Base-by-base conservation (phyloP, 495 filamentous ascomycete genomes). In the Viridothelium virens region DNA sequence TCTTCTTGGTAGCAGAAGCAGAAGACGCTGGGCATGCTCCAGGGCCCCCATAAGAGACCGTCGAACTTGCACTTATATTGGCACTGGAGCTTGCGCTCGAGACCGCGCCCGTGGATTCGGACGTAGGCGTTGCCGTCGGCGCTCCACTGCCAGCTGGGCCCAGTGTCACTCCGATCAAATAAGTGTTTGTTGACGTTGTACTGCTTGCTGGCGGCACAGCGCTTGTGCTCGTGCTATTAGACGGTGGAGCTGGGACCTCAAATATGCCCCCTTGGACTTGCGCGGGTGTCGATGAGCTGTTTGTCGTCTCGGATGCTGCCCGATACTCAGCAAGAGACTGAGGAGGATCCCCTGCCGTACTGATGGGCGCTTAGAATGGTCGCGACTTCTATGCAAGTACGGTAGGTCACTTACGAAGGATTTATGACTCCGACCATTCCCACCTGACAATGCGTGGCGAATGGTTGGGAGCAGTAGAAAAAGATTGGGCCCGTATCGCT, bases 341-440 rank as follows among this genome's bases (percentile, higher is more conserved):
- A 14, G 53, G 53, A 36, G 53, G 53, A 59, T 59, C 53, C 25
- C 53, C 53, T 59, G 53, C 53, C 11, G 53, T 59, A 7, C 53
- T 59, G 53, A 36, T 34, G 31, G 11, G 36, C 7, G 5, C 7
- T 59, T 59, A 59, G 53, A 33, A 7, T 14, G 7, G 14, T 44
- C 7, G 14, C 14, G 48, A 7, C 31, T 59, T 33, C 5, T 18
- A 9, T 18, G 14, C 16, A 10, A 41, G 36, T 14, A 46, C 10
- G 39, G 3, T 10, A n/a, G 36, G 38, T 38, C 2, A 53, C 64
- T 33, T 66, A 71, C 69, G 72, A 67, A 62, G 72, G 69, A 56
- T 74, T 74, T 67, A 74, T 71, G 16, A 69, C 71, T 38, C 65
- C 68, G 38, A 73, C 71, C 73, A 74, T 74, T 14, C 73, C 73